Base-by-base conservation (phyloP, 768 basidiomycete species). In the Porpolomopsis calyptriformis region DNA sequence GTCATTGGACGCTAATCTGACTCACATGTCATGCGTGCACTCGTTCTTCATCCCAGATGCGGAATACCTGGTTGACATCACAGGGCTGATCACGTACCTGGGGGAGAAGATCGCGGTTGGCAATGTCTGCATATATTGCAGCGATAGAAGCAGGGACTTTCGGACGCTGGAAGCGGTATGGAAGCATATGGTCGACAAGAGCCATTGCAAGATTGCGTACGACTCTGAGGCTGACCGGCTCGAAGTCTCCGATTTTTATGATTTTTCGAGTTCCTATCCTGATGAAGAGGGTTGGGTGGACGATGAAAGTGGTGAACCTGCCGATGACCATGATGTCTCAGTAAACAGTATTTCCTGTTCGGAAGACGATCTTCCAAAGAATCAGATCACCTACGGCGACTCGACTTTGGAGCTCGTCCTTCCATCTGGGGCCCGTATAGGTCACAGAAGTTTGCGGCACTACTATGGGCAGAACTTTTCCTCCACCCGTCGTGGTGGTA, bases 1-100 rank as follows among this genome's bases (percentile, higher is more conserved):
- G 0, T 68, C 77, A 8, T 63, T 89, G 26, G 69, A 79, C 14
- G 76, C 71, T 4, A 90, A 82, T 55, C 72, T 93, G 33, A 64
- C 72, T 1, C 96, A 99, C 71, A 99, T 99, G 96, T 79, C 85
- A 33, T 59, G 63, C 41, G 62, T 62, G 0, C 96, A 99, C 64
- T 91, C 91, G 7, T 98, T 98, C 73, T 96, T 94, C 71, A 73
- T 99, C 51, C 96, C 96, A 37, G 93, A 98, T 55, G 80, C 80
- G 34, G 88, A 96, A 40, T 93, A 85, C 63, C 78, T 98, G 54
- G 68, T 83, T 55, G 90, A 98, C 64, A 63, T 85, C 29, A 54
- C 77, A 4, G 96, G 94, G 3, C 76, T 99, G 37, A 65, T 98
- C 49, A 63, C 68, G 5, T 89, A 93, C 62, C 77, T 99, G 5